Evolutionary conservation across 2,329 filamentous ascomycete species (phyloP), one percentile per base, ranked within the genome.

Genomic region (Penicillium italicum): DNA sequence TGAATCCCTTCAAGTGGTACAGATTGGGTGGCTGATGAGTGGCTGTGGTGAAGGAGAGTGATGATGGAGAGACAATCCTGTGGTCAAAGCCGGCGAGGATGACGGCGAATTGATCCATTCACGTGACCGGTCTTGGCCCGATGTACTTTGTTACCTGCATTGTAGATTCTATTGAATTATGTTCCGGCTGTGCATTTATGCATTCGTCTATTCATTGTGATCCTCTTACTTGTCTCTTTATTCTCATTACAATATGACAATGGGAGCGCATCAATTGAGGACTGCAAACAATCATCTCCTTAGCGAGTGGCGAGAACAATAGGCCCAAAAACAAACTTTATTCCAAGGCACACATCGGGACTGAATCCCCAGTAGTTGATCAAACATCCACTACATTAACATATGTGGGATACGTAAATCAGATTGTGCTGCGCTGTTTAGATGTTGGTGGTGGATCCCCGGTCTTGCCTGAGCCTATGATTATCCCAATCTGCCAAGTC

Each of bases 11-110:
- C 38, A 44, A 55, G 50, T 52, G 53, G 52, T 62, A 53, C 31
- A 50, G 49, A 57, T 33, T 28, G 46, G 46, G 54, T 47, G 45
- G 44, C 45, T 60, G 60, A 59, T 61, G 57, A 49, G 47, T 58
- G 55, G 48, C 45, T 56, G 59, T 44, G 58, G 55, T 59, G 58
- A 56, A 46, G 54, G 48, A 50, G 41, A 38, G 49, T 36, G 49
- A 56, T 55, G 61, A 64, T 66, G 60, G 46, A 47, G 43, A 55
- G 43, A 55, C 54, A 56, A 50, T 55, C 49, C 49, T 56, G 53
- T 45, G 44, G 59, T 52, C 53, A 62, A 49, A 53, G 60, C 57
- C 57, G 54, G 62, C 55, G 59, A 55, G 56, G 58, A 55, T 55
- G 53, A 55, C 53, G 53, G 53, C 51, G 51, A 53, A 51, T 55